phyloP scores from a whole-genome alignment of 495 filamentous ascomycete species.

The Aspergillus ellipticus region DNA sequence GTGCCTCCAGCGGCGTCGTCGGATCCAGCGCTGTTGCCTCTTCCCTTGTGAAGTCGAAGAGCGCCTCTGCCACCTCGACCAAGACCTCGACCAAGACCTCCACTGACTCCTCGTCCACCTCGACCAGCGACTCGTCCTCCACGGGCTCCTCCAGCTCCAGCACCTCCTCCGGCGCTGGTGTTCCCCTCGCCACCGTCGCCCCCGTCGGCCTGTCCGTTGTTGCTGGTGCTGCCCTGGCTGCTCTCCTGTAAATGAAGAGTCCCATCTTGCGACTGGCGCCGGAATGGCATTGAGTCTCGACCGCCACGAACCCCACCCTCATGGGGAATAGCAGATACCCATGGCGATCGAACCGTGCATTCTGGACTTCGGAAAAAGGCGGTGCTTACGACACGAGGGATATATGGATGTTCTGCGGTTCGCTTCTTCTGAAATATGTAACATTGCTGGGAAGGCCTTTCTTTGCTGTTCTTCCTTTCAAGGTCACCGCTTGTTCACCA shows the following conservation, averaged over 20 bases:
- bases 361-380: neutral
- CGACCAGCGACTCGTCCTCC: constrained; percentile 13
- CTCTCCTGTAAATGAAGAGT: constrained; percentile 38
- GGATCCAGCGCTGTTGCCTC: constrained; percentile 8
- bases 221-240: constrained; percentile 46
- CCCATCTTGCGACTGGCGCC: neutral
- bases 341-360: neutral
- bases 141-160: constrained; percentile 11
- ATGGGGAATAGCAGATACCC: neutral
- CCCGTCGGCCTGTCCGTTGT: constrained; percentile 37
- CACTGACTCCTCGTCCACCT: constrained; percentile 7
- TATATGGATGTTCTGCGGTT: constrained; percentile 26
- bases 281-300: neutral
- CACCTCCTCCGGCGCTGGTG: constrained; percentile 31
- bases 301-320: neutral
- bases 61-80: constrained; percentile 6
- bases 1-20: constrained; percentile 6
- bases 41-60: constrained; percentile 5
- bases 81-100: constrained; percentile 11
- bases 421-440: constrained; percentile 16
- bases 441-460: constrained; percentile 14
- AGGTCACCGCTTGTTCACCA: constrained; percentile 13
- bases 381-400: constrained; percentile 23
- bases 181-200: constrained; percentile 34
- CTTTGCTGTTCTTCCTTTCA: constrained; percentile 12